A percentile compares a stretch with the other conserved stretches of the same genome.
Conservation (phyloP, 73 alveolate species). For the Breviolum minutum region DNA sequence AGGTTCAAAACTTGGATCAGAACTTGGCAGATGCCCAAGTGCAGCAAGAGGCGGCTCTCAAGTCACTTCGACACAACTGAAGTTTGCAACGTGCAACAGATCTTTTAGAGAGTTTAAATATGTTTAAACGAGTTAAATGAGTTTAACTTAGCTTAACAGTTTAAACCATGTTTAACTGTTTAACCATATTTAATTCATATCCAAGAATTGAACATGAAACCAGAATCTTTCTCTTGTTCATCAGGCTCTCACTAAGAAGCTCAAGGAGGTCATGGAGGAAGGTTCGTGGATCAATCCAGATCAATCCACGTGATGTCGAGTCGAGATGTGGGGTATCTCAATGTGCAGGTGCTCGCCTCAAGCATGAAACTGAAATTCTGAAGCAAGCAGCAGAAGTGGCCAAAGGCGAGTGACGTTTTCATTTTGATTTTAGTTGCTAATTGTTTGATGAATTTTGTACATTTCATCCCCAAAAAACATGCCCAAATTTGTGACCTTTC, state of each 20-base stretch:
- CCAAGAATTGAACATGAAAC: background rate
- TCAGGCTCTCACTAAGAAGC: constrained; percentile 67
- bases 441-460: background rate
- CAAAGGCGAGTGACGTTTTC: constrained; percentile 8
- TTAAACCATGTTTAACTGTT: too few species aligned
- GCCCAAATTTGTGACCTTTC: too few species aligned
- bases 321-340: background rate
- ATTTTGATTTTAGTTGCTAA: background rate
- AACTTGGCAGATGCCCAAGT: constrained; percentile 19
- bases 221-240: background rate
- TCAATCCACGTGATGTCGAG: background rate
- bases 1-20: constrained; percentile 55
- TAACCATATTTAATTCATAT: too few species aligned
- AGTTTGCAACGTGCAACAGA: too few species aligned
- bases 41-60: constrained; percentile 42
- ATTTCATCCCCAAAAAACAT: background rate
- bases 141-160: too few species aligned
- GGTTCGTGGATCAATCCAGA: background rate
- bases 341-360: constrained; percentile 15
- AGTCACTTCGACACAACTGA: too few species aligned
- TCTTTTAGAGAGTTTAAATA: too few species aligned
- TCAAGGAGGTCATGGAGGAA: constrained; percentile 76
- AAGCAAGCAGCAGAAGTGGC: constrained; percentile 61
- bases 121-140: too few species aligned
- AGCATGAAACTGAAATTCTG: constrained; percentile 44